These are phyloP conservation scores for Cystobasidium onofrii DNA, from an alignment of 768 basidiomycete species.

Conservation along the genomic window DNA sequence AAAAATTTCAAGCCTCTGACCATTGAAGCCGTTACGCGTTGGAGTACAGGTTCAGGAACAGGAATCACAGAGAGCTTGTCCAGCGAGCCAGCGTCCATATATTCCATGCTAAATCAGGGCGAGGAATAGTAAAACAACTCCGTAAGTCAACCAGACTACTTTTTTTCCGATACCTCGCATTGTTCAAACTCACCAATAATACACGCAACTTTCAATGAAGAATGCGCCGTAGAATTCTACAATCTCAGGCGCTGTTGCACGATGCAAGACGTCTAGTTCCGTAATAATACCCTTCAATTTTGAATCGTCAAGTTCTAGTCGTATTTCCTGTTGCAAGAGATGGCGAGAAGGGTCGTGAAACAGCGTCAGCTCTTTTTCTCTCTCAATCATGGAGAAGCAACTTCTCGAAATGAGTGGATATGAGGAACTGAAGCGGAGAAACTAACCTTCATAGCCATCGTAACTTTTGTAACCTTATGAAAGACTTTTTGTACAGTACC, in stretches of 20 bases:
- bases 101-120: slow-evolving; percentile 67
- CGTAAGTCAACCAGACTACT: no score
- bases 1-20: slow-evolving; percentile 85
- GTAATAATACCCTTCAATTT: slow-evolving; percentile 94
- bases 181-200: slow-evolving; percentile 56
- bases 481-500: slow-evolving; percentile 94
- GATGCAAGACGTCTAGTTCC: slow-evolving; percentile 96
- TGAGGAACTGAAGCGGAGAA: background rate
- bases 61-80: slow-evolving; percentile 65
- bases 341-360: no score
- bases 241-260: slow-evolving; percentile 79
- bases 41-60: slow-evolving; percentile 68
- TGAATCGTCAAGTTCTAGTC: slow-evolving; percentile 83
- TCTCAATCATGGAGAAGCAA: no score
- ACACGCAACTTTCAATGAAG: slow-evolving; percentile 98
- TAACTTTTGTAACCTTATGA: slow-evolving; percentile 86
- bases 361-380: no score
- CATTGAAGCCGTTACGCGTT: slow-evolving; percentile 70
- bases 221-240: slow-evolving; percentile 99
- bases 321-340: slow-evolving; percentile 68
- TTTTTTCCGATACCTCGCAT: background rate
- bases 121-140: background rate
- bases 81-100: slow-evolving; percentile 96
- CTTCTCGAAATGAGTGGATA: background rate
- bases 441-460: slow-evolving; percentile 98